These are phyloP conservation scores for Xylaria sp. DNA, from an alignment of 2,329 filamentous ascomycete species.

Conservation along the genomic window DNA sequence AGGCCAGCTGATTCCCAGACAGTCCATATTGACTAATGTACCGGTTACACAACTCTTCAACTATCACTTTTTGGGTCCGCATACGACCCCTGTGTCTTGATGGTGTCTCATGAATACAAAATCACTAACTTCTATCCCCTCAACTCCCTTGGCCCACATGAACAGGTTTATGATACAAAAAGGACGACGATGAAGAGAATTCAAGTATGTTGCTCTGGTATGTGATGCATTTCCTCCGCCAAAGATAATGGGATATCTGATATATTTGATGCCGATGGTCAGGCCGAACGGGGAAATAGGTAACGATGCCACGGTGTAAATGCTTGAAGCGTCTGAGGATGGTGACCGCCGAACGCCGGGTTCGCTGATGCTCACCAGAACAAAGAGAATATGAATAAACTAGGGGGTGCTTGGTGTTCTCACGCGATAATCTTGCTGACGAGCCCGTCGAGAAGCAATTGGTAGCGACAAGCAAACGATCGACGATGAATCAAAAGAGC, in stretches of 20 bases:
- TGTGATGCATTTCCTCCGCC: constrained; percentile 17
- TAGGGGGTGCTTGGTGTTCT: constrained; percentile 30
- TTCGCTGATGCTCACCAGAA: constrained; percentile 41
- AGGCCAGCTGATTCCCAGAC: constrained; percentile 44
- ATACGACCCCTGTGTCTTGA: constrained; percentile 19
- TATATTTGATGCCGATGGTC: constrained; percentile 33
- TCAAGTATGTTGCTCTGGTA: constrained; percentile 26
- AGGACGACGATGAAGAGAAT: constrained; percentile 27
- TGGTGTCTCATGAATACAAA: constrained; percentile 37
- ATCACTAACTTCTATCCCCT: constrained; percentile 43
- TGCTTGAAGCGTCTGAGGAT: constrained; percentile 35
- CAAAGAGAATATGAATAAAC: constrained; percentile 33
- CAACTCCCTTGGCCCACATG: constrained; percentile 44
- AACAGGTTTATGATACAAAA: constrained; percentile 48
- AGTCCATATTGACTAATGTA: constrained; percentile 40
- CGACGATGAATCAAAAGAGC: constrained; percentile 28
- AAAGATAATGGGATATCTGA: constrained; percentile 25
- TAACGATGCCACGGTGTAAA: constrained; percentile 38
- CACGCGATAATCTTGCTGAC: constrained; percentile 35
- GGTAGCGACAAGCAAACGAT: constrained; percentile 38
- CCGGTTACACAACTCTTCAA: constrained; percentile 35
- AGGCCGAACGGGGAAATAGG: constrained; percentile 18
- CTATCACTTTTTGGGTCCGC: constrained; percentile 21
- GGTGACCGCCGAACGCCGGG: constrained; percentile 43
- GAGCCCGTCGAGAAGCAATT: constrained; percentile 40